Base-by-base conservation (phyloP, 202 grass and related monocot genomes). In the Cymbopogon flexuosus region DNA sequence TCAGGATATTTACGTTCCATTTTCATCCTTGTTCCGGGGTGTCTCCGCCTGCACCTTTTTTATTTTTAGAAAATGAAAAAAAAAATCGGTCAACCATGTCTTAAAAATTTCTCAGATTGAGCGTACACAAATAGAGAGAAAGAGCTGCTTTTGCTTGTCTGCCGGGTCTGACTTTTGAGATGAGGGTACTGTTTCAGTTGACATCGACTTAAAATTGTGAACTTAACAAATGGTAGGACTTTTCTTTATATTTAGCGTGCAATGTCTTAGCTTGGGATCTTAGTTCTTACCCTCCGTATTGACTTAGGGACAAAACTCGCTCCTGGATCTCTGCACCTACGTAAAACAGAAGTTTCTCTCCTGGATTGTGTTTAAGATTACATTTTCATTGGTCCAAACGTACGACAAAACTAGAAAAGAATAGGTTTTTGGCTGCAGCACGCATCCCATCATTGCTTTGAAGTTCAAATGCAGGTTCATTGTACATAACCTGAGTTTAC, bases 301-400 rank as follows among this genome's bases (percentile, higher is more conserved):
- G 60, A 62, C 27, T 7, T 8, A 5, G 27, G 13, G 5, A 62
- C 5, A 62, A 62, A 62, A 29, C 15, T 35, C 6, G 33, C 29
- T 6, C 36, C 30, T 65, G 6, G 15, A 65, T 2, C 15, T 35
- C 15, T 7, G 14, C 16, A 35, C 2, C n/a, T 21, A 56, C 6
- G 3, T 46, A 12, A 6, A 72, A 52, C 68, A 47, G 3, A 7
- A 45, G 11, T 31, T 35, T 27, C 62, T 59, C 47, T 58, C 11
- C 35, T 76, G 57, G 72, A 84, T 84, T 61, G 35, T 61, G 51
- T 47, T 77, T 37, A 84, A 68, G 72, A n/a, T 57, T n/a, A 59
- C 68, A 36, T 37, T 77, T 18, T 10, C 68, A 14, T 46, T n/a
- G 7, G 15, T 67, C 47, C n/a, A 83, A 49, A 46, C 8, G 4